phyloP scores from a whole-genome alignment of 2,329 filamentous ascomycete genomes.

The Aspergillus fructus region DNA sequence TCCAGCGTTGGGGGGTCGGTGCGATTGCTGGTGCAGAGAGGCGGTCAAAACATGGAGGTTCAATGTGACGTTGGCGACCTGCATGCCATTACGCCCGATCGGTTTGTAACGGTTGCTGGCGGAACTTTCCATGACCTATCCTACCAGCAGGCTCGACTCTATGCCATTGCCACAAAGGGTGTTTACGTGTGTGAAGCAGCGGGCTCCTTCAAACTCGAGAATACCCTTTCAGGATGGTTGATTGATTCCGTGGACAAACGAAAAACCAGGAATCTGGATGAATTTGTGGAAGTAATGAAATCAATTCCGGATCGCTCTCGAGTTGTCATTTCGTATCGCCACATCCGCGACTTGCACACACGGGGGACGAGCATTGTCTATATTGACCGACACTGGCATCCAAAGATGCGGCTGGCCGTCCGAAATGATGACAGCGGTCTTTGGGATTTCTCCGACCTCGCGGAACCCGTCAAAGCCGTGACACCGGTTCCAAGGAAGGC shows the following conservation, averaged over 20 bases:
- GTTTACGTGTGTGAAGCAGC: conserved; percentile 94
- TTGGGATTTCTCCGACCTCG: conserved; percentile 91
- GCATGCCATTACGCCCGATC: conserved; percentile 91
- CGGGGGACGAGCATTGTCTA: conserved; percentile 89
- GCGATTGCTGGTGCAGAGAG: conserved; percentile 79
- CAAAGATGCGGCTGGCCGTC: conserved; percentile 88
- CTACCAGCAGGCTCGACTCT: conserved; percentile 95
- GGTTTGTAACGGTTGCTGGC: conserved; percentile 90
- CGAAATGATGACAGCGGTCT: conserved; percentile 86
- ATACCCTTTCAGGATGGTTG: conserved; percentile 87
- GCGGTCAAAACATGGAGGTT: conserved; percentile 82
- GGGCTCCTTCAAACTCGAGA: conserved; percentile 93
- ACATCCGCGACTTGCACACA: conserved; percentile 91
- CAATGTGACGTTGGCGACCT: conserved; percentile 84
- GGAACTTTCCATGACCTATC: conserved; percentile 95
- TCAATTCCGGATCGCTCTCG: conserved; percentile 76
- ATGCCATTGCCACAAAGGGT: conserved; percentile 86
- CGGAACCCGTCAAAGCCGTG: conserved; percentile 73
- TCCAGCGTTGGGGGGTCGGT: conserved; percentile 79
- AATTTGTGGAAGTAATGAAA: conserved; percentile 90
- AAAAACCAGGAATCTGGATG: conserved; percentile 80
- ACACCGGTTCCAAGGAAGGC: conserved; percentile 73
- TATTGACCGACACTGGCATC: conserved; percentile 92
- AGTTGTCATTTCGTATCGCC: conserved; percentile 93
- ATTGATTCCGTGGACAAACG: conserved; percentile 91